Percentiles rank a stretch among this genome's conserved stretches.
Conservation (phyloP, 2,329 filamentous ascomycete genomes). For the Cryphonectria naterciae region DNA sequence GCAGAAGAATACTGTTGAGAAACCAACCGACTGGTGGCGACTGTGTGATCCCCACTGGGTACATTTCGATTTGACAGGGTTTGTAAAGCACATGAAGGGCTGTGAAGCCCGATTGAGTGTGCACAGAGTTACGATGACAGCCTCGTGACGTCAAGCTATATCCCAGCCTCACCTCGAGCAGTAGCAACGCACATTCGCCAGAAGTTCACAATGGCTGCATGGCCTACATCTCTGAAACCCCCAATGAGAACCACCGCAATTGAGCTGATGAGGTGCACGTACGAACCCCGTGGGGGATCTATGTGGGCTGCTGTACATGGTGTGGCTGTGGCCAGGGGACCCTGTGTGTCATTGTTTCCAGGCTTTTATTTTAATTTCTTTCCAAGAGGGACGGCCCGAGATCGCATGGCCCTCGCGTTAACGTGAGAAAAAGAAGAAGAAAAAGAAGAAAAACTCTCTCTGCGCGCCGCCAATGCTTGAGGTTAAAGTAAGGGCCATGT, state of each 20-base stretch:
- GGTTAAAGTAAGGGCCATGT: background rate
- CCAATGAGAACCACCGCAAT: background rate
- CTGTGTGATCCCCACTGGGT: background rate
- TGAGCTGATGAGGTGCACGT: constrained; percentile 4
- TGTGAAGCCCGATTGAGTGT: background rate
- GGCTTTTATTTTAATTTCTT: background rate
- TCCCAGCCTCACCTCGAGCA: background rate
- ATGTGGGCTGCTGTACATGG: background rate
- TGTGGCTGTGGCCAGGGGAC: background rate
- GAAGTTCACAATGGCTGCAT: background rate
- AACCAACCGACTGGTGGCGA: background rate
- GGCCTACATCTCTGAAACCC: background rate
- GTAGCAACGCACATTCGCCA: background rate
- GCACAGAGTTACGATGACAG: too few species aligned
- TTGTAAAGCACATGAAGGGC: background rate
- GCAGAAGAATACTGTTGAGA: background rate
- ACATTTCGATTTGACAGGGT: background rate
- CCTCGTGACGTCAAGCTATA: too few species aligned
- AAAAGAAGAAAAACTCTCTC: background rate
- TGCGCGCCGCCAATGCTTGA: background rate
- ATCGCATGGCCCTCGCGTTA: background rate
- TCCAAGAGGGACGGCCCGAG: background rate
- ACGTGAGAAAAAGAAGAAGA: too few species aligned
- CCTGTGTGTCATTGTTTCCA: background rate
- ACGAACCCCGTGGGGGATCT: background rate